Conservation (phyloP, 2,329 filamentous ascomycete genomes). For the Diatrype stigma region DNA sequence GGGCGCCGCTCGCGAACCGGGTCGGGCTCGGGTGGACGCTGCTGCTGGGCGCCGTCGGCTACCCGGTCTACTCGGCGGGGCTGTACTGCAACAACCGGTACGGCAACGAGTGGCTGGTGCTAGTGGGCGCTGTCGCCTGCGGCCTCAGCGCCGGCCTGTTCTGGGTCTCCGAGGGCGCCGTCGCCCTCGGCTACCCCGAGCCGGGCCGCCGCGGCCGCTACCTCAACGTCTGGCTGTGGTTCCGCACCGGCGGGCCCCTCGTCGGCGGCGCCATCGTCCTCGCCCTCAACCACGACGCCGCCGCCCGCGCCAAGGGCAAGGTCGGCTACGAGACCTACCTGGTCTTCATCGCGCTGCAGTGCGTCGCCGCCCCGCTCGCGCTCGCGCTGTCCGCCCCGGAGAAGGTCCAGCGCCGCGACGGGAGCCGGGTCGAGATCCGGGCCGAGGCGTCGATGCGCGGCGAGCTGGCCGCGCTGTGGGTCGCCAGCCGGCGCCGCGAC, state of each 20-base stretch:
- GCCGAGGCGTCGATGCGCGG: constrained; percentile 56
- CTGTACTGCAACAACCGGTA: constrained; percentile 40
- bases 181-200: constrained; percentile 68
- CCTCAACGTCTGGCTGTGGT: constrained; percentile 65
- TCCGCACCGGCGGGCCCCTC: constrained; percentile 50
- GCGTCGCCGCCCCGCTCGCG: constrained; percentile 57
- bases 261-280: constrained; percentile 70
- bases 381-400: constrained; percentile 58
- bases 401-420: constrained; percentile 63
- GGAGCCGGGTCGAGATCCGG: constrained; percentile 55
- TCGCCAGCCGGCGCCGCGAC: constrained; percentile 63
- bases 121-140: constrained; percentile 65
- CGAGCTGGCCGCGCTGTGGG: constrained; percentile 58
- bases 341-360: constrained; percentile 68
- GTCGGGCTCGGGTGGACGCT: constrained; percentile 29
- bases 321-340: constrained; percentile 67
- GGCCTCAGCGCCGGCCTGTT: constrained; percentile 69
- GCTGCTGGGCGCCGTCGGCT: constrained; percentile 30
- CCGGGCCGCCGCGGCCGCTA: constrained; percentile 62
- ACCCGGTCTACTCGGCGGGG: constrained; percentile 31
- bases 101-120: constrained; percentile 59
- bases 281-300: constrained; percentile 56
- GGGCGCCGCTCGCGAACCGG: constrained; percentile 29
- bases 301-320: constrained; percentile 42
- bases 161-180: constrained; percentile 72